phyloP scores from a whole-genome alignment of 441 rosid genomes.

The Syzygium malaccense region DNA sequence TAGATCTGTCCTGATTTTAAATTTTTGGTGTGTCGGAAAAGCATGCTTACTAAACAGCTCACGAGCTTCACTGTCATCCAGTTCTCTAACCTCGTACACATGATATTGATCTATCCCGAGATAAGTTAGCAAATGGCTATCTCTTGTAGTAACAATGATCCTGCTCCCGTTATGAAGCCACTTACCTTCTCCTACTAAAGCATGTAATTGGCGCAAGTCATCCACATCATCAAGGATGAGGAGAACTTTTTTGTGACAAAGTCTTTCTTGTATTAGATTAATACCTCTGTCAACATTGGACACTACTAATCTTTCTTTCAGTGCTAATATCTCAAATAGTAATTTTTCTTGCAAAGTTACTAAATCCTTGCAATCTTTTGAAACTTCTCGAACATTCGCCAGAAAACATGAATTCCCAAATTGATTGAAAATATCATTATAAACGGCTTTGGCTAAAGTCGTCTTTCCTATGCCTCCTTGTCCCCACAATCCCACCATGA shows the following conservation, averaged over 20 bases:
- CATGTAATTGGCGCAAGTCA: background rate
- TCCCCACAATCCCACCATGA: background rate
- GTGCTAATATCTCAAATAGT: rapidly evolving
- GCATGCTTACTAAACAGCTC: rapidly evolving
- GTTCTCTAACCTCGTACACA: background rate
- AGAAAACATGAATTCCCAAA: background rate
- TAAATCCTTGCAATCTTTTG: background rate
- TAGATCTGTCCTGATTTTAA: background rate
- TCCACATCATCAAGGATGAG: background rate
- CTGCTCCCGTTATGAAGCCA: background rate
- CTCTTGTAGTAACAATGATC: background rate
- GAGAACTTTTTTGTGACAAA: background rate
- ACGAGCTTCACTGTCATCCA: rapidly evolving
- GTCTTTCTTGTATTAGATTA: background rate
- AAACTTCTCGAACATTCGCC: background rate
- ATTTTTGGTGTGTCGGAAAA: background rate
- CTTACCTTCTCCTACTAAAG: background rate
- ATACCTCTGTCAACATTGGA: background rate
- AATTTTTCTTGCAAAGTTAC: background rate
- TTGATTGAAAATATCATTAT: background rate
- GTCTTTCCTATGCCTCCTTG: background rate
- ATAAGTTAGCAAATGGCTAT: background rate
- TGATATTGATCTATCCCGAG: background rate
- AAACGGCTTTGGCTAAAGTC: background rate
- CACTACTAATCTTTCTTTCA: rapidly evolving